A percentile compares a stretch with the other conserved stretches of the same genome.
Evolutionary conservation across 305 asterid genomes (phyloP).

Genomic region (Fraxinus ornus): DNA sequence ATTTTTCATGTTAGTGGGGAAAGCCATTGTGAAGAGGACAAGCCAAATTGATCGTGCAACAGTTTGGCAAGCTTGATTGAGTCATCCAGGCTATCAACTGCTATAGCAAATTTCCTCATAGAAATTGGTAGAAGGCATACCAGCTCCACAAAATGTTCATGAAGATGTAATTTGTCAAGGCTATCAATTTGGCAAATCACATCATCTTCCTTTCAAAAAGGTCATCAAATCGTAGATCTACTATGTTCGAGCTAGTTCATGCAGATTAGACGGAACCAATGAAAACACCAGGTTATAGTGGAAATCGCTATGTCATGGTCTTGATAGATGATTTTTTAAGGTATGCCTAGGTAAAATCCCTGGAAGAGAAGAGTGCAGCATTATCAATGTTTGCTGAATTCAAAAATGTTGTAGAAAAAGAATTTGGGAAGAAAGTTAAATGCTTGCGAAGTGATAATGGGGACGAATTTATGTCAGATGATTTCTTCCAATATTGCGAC

Average conservation of each 20-base stretch:
- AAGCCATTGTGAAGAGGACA: constrained; percentile 18
- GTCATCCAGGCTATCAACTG: constrained; percentile 7
- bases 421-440: background rate
- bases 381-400: constrained; percentile 4
- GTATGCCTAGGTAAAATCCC: constrained; percentile 11
- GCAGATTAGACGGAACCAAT: constrained; percentile 22
- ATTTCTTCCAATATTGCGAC: constrained; percentile 6
- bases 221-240: too few relatives aligned
- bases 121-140: constrained; percentile 3
- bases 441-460: constrained; percentile 20
- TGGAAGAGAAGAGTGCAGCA: constrained; percentile 8
- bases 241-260: constrained; percentile 14
- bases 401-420: background rate
- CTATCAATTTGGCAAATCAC: constrained; percentile 14
- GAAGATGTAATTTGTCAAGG: constrained; percentile 14
- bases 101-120: background rate
- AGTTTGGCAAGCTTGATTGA: constrained; percentile 12
- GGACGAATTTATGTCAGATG: constrained; percentile 9
- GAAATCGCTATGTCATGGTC: constrained; percentile 7
- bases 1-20: constrained; percentile 9
- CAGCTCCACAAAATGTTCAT: background rate
- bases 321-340: constrained; percentile 17
- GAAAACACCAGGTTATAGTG: background rate
- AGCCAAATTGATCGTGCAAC: background rate
- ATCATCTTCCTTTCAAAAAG: background rate